Conservation (phyloP, 129 eudicot species). For the Artemisia tridentata region DNA sequence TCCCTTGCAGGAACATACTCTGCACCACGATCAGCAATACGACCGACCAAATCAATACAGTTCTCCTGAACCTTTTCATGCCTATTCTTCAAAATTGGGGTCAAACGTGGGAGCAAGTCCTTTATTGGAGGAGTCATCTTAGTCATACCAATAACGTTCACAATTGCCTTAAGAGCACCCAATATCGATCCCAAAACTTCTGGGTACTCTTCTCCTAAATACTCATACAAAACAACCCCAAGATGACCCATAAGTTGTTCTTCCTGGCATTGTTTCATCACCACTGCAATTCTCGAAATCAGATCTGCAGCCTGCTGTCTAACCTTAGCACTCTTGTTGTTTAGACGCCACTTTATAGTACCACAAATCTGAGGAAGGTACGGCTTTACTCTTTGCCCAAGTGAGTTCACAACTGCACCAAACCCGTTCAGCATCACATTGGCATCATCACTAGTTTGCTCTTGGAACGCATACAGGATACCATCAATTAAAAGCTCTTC, state of each 20-base stretch:
- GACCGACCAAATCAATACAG: conserved; percentile 90
- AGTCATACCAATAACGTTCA: conserved; percentile 95
- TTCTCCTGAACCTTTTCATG: conserved; percentile 98
- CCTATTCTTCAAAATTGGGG: conserved; percentile 89
- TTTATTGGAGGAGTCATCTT: conserved; percentile 97
- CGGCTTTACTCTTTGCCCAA: conserved; percentile 91
- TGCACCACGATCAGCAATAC: conserved; percentile 98
- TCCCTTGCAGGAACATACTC: conserved; percentile 96
- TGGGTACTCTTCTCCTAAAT: conserved; percentile 95
- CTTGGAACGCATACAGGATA: conserved; percentile 88
- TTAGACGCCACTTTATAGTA: conserved; percentile 92
- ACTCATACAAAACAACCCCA: conserved; percentile 93
- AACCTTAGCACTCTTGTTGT: conserved; percentile 93
- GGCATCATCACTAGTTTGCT: conserved; percentile 92
- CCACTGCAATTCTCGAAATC: conserved; percentile 87
- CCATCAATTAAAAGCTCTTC: conserved; percentile 96
- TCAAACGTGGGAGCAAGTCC: conserved; percentile 85
- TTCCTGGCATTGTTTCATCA: conserved; percentile 93
- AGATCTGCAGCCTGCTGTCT: conserved; percentile 94
- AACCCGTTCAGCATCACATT: conserved; percentile 97
- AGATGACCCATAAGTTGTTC: conserved; percentile 98
- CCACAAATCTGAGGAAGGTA: conserved; percentile 96
- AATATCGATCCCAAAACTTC: conserved; percentile 95
- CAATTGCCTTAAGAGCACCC: conserved; percentile 92
- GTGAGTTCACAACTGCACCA: conserved; percentile 92